Evolutionary conservation across 2,329 filamentous ascomycete species (phyloP), one percentile per base, ranked within the genome.

Genomic region (Xylariaceae sp.): DNA sequence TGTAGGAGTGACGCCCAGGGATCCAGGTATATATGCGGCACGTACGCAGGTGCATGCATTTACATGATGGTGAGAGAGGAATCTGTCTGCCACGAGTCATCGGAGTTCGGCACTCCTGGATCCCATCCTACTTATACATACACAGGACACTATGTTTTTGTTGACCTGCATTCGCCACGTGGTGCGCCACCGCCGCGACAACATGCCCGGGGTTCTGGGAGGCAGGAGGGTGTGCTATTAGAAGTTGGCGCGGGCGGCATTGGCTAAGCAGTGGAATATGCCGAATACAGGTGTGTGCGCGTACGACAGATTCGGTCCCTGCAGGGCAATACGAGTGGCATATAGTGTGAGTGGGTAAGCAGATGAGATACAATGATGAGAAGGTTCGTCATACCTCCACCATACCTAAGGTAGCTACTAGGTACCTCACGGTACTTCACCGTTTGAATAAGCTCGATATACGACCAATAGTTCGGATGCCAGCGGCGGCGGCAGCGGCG

Each of bases 261-360:
- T 3, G n/a, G 14, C 8, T 31, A 33, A 21, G 41, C 17, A 44
- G 19, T 36, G 31, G 28, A 52, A 12, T 48, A 36, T 17, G 23
- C 14, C 16, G 16, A 56, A 16, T 8, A 6, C 34, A 19, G 16
- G n/a, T n/a, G n/a, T n/a, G 11, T 21, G 17, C 7, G 24, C 21
- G 28, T 23, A 56, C 37, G 39, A 45, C 21, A 28, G 24, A 28
- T 37, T 21, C n/a, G 12, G 34, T 51, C 48, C 49, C 50, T 49
- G 34, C 46, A 47, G 29, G 26, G 29, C 9, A 23, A 51, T 34
- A 28, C 8, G 28, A 16, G 29, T 40, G 29, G 26, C 9, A 17
- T 41, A 29, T 29, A 21, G 19, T 16, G 31, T 14, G 28, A 37
- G 28, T 19, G 29, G 29, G 19, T 23, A 33, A 37, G 14, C 2